phyloP scores from a whole-genome alignment of 129 eudicot species.

The Tanacetum coccineum region DNA sequence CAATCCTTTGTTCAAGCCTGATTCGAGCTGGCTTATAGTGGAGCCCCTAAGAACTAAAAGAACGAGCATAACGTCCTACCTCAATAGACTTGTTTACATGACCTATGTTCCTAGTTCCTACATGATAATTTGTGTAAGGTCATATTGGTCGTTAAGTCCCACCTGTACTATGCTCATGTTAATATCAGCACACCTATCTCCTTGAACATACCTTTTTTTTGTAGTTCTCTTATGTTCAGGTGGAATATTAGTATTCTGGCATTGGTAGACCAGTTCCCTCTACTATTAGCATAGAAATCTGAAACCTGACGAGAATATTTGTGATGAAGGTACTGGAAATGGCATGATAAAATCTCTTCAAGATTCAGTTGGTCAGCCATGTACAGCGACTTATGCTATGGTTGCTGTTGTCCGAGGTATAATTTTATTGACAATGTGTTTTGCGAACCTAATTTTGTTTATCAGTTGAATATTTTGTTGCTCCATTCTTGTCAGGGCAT shows the following conservation, averaged over 20 bases:
- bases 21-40: background rate
- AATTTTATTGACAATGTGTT: slow-evolving; percentile 5
- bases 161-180: background rate
- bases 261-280: background rate
- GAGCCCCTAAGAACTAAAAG: background rate
- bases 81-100: background rate
- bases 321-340: slow-evolving; percentile 79
- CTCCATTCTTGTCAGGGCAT: slow-evolving; percentile 50
- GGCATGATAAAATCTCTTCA: slow-evolving; percentile 94
- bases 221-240: slow-evolving; percentile 7
- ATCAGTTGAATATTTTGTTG: slow-evolving; percentile 12
- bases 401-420: slow-evolving; percentile 69
- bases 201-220: background rate
- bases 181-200: background rate
- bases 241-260: background rate
- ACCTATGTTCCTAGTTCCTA: background rate
- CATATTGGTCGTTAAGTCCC: background rate
- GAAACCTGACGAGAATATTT: background rate
- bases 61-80: background rate
- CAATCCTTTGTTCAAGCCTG: background rate
- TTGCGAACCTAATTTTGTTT: background rate
- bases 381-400: slow-evolving; percentile 38
- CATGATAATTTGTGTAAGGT: background rate
- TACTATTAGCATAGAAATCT: background rate
- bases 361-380: slow-evolving; percentile 82